Conservation (phyloP, 768 basidiomycete species). For the Pisolithus microcarpus region DNA sequence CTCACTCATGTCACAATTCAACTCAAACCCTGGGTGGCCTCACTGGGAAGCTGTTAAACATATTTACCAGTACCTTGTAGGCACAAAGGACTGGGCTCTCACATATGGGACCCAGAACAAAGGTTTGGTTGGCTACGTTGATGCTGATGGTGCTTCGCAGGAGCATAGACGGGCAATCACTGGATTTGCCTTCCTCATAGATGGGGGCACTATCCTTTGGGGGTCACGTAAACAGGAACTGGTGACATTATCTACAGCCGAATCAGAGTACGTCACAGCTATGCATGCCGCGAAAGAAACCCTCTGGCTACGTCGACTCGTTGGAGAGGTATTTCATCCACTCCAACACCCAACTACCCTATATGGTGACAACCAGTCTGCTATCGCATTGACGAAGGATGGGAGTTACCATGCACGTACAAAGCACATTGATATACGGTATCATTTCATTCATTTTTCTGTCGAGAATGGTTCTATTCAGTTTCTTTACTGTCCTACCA, state of each 20-base stretch:
- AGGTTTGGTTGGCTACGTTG: not conserved
- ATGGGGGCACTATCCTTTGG: slow-evolving; percentile 3
- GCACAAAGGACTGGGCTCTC: not conserved
- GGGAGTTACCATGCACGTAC: not conserved
- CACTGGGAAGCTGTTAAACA: slow-evolving; percentile 12
- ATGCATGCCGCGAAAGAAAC: not conserved
- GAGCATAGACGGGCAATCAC: slow-evolving; percentile 3
- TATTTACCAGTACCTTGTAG: slow-evolving; percentile 11
- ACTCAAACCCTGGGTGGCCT: not conserved
- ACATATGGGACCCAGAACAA: not conserved
- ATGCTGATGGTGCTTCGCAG: slow-evolving; percentile 1
- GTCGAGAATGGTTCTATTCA: not conserved
- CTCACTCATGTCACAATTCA: slow-evolving; percentile 9
- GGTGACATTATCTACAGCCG: not conserved
- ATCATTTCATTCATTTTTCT: not conserved
- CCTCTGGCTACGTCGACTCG: not conserved
- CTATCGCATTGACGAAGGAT: not conserved
- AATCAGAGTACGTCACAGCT: not conserved
- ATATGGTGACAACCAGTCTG: not conserved
- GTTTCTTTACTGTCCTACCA: slow-evolving; percentile 3
- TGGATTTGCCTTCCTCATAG: not conserved
- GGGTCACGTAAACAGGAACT: slow-evolving; percentile 5
- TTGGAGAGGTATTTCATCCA: not conserved
- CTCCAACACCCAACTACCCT: not conserved
- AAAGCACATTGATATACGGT: not conserved